These are phyloP conservation scores for Aquilaria agallochum DNA, from an alignment of 441 rosid species.

Conservation along the genomic window DNA sequence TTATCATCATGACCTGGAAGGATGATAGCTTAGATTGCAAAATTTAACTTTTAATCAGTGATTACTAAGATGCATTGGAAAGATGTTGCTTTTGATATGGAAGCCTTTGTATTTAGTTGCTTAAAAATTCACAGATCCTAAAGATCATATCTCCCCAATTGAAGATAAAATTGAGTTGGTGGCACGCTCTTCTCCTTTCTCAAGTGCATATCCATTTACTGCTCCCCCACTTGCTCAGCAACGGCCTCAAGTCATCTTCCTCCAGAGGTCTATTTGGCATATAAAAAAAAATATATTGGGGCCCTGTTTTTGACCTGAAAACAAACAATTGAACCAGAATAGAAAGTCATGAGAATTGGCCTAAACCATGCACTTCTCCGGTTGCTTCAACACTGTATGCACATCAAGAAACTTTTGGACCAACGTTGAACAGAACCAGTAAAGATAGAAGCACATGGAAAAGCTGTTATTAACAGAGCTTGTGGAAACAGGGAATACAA, in stretches of 20 bases:
- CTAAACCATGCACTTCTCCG: constrained; percentile 28
- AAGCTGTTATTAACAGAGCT: constrained; percentile 9
- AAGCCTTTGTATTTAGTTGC: no score
- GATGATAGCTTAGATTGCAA: no score
- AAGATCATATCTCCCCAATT: no score
- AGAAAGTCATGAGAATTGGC: constrained; percentile 21
- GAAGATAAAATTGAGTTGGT: no score
- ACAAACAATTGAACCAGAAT: constrained; percentile 16
- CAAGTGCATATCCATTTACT: no score
- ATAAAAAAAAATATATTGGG: constrained; percentile 53
- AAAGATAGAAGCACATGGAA: constrained; percentile 12
- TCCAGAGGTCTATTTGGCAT: constrained; percentile 62
- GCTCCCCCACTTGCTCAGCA: no score
- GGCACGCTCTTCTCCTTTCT: no score
- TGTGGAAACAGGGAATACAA: background rate
- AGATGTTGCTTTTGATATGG: no score
- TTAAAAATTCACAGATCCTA: no score
- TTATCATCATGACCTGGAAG: no score
- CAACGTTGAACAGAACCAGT: constrained; percentile 97
- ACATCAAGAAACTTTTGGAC: constrained; percentile 94
- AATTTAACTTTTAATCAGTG: no score
- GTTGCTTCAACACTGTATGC: constrained; percentile 52
- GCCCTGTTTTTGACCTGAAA: constrained; percentile 89
- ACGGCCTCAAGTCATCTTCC: constrained; percentile 31
- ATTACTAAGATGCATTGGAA: no score